These are phyloP conservation scores for Senna siamea DNA, from an alignment of 306 rosid species.

Conservation along the genomic window DNA sequence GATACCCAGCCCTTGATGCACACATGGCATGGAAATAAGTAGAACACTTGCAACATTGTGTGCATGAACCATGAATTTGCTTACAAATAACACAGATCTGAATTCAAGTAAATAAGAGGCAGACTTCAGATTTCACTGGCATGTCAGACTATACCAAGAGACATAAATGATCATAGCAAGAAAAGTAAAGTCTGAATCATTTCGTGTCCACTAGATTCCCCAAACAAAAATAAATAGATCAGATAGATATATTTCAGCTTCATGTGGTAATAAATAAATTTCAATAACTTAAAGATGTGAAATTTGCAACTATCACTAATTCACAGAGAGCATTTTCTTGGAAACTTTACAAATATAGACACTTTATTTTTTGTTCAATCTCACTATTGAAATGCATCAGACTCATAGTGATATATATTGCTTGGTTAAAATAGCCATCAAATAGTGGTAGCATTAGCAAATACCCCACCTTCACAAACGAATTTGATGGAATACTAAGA, in stretches of 20 bases:
- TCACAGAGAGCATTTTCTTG: too few relatives aligned
- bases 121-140: conserved; percentile 37
- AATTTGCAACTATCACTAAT: conserved; percentile 4
- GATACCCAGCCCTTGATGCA: conserved; percentile 95
- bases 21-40: conserved; percentile 97
- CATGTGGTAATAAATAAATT: conserved; percentile 7
- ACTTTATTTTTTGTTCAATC: not conserved
- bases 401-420: not conserved
- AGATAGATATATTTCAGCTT: conserved; percentile 8
- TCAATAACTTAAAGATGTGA: not conserved
- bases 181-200: conserved; percentile 25
- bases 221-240: not conserved
- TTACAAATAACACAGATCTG: conserved; percentile 93
- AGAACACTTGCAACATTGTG: conserved; percentile 90
- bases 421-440: conserved; percentile 18
- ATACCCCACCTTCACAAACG: conserved; percentile 76
- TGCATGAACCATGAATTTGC: conserved; percentile 94
- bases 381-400: conserved; percentile 31
- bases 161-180: conserved; percentile 23
- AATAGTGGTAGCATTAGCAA: conserved; percentile 6
- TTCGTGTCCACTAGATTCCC: not conserved
- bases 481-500: conserved; percentile 85
- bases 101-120: conserved; percentile 31
- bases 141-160: conserved; percentile 12
- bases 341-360: not conserved